These are phyloP conservation scores for Lactarius hatsudake DNA, from an alignment of 768 basidiomycete genomes.

Conservation along the genomic window DNA sequence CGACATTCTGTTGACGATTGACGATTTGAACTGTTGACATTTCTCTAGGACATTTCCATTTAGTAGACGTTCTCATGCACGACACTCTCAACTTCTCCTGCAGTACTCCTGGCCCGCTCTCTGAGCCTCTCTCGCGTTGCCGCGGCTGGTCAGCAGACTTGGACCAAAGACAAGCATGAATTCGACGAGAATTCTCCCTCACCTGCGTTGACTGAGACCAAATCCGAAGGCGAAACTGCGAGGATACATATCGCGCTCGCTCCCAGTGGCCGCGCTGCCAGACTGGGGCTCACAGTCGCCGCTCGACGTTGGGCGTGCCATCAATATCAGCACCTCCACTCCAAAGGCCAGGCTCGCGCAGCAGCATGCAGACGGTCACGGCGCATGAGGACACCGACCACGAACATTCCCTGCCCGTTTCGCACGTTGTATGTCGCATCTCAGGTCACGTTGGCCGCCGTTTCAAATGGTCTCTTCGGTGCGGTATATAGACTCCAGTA, in stretches of 20 bases:
- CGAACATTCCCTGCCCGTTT: constrained; percentile 14
- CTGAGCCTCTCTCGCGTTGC: constrained; percentile 43
- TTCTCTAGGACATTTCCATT: too few relatives aligned
- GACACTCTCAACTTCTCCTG: constrained; percentile 26
- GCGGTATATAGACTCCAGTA: not conserved
- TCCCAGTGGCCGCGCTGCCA: constrained; percentile 33
- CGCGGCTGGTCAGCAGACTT: constrained; percentile 45
- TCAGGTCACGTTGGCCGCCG: not conserved
- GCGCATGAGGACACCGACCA: constrained; percentile 34
- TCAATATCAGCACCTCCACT: constrained; percentile 31
- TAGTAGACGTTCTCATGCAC: constrained; percentile 28
- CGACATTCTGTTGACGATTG: too few relatives aligned
- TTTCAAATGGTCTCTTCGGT: constrained; percentile 23
- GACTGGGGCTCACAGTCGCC: constrained; percentile 7
- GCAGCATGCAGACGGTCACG: constrained; percentile 70
- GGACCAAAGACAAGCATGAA: constrained; percentile 53
- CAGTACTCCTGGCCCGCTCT: constrained; percentile 58
- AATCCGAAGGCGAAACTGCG: constrained; percentile 37
- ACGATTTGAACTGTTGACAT: too few relatives aligned
- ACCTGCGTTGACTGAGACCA: constrained; percentile 60
- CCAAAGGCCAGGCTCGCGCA: constrained; percentile 52
- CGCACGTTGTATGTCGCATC: not conserved
- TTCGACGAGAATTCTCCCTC: constrained; percentile 55
- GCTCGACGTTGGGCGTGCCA: constrained; percentile 21
- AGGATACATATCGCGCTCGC: constrained; percentile 22